Base-by-base conservation (phyloP, 1,284 basidiomycete genomes). In the Sphagnurus paluster region DNA sequence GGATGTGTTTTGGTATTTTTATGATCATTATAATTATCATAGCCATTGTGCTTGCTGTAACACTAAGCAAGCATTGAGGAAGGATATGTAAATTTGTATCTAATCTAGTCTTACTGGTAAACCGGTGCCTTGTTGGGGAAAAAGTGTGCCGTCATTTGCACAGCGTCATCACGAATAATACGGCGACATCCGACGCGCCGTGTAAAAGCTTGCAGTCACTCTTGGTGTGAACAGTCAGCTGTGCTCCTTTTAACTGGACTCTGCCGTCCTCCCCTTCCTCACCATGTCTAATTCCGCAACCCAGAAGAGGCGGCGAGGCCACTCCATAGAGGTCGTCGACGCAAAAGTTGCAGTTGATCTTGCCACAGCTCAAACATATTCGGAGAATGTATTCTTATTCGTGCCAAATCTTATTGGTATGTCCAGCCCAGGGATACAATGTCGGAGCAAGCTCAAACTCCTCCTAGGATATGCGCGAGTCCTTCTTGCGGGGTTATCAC, bases 371-470 rank as follows among this genome's bases (percentile, higher is more conserved):
- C 88, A 91, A 66, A 76, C 83, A 2, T 89, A 89, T 58, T 83
- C 84, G 29, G 93, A 97, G 72, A 96, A 96, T 68, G 88, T 97
- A 54, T 98, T 93, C 68, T 80, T 98, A 53, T 99, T 98, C 71
- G 82, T 95, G 17, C 95, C 96, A 44, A 99, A 99, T 70, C 76
- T 99, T 62, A 98, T 99, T 67, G 95, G 90, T 84, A 57, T 58
- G 80, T 58, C 17, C 39, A 39, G 35, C 26, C 26, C 25, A 17
- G 26, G 40, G 40, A 34, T 41, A 17, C 7, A 5, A 9, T 10
- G 16, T 26, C 29, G 23, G 29, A 25, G 8, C 5, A n/a, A 25
- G 11, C 36, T 53, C 24, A 44, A 16, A 20, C 5, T 13, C 24
- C 36, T 30, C 24, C 35, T 62, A 93, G 93, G 95, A 21, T 99